Base-by-base conservation (phyloP, 2,329 filamentous ascomycete genomes). In the Scedosporium dehoogii region DNA sequence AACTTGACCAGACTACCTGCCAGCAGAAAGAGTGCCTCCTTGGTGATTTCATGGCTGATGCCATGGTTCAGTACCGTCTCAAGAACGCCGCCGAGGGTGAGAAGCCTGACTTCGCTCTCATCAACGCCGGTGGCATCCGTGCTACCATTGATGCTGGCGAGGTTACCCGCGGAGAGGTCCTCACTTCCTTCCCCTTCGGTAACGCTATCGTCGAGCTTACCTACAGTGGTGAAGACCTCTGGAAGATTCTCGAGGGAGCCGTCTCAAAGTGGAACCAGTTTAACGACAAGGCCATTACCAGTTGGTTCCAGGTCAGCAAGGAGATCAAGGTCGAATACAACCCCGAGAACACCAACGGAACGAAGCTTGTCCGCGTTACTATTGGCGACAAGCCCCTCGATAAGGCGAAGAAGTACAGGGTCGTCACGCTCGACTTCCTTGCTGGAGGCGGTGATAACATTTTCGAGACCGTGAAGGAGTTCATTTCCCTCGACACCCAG, bases 161-260 rank as follows among this genome's bases (percentile, higher is more conserved):
- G 61, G 81, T 88, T 68, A 88, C 85, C 3, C 81, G 84, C 42
- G 85, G 85, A 61, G 80, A 86, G 64, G 81, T 88, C 4, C 74
- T 87, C 2, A 87, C 83, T 0, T 79, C 83, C 0, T 88, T 88
- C 72, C 85, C 85, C 46, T 88, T 88, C 65, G 82, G 83, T 62
- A 88, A 88, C 71, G 76, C 84, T 55, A 76, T 88, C 21, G 84
- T 86, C 7, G 82, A 87, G 67, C 71, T 87, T 16, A 73, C 69
- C 0, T 76, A 82, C 65, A 74, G 74, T 0, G 85, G 85, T 18
- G 73, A 78, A 7, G 76, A 81, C 53, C 69, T 88, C 4, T 83
- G 81, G 78, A 74, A 78, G 51, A 75, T 83, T 4, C 75, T 89
- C 38, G 84, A 88, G 68, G 85, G 85, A 4, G 78, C 82, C 63